Conservation (phyloP, 2,329 filamentous ascomycete genomes). For the Monilinia aucupariae region DNA sequence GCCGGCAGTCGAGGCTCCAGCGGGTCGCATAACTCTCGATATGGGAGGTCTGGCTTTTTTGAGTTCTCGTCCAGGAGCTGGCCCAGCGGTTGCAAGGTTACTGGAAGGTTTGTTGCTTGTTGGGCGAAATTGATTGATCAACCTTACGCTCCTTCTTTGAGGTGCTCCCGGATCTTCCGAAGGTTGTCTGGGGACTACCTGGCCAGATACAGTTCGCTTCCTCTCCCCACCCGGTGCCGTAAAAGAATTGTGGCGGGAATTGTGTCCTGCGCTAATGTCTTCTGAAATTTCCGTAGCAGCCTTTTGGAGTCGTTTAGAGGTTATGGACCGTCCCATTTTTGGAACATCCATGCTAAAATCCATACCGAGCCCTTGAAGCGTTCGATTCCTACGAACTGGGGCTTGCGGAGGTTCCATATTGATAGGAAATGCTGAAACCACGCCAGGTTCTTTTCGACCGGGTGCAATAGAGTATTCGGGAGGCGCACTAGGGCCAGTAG, state of each 20-base stretch:
- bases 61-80: slow-evolving; percentile 63
- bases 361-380: slow-evolving; percentile 34
- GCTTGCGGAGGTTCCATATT: slow-evolving; percentile 43
- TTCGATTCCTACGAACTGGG: slow-evolving; percentile 38
- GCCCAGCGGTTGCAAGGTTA: slow-evolving; percentile 52
- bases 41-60: slow-evolving; percentile 77
- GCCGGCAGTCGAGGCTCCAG: slow-evolving; percentile 67
- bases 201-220: slow-evolving; percentile 90
- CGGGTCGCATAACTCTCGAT: slow-evolving; percentile 59
- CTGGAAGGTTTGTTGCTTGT: slow-evolving; percentile 40
- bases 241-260: slow-evolving; percentile 24
- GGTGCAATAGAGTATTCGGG: slow-evolving; percentile 35
- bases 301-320: slow-evolving; percentile 33
- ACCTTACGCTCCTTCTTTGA: slow-evolving; percentile 65
- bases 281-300: slow-evolving; percentile 29
- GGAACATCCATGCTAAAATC: slow-evolving; percentile 35
- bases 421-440: slow-evolving; percentile 30
- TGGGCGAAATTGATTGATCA: slow-evolving; percentile 66
- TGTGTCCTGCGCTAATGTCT: slow-evolving; percentile 24
- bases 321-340: slow-evolving; percentile 35
- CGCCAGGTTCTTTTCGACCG: slow-evolving; percentile 30
- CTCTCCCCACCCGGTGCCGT: slow-evolving; percentile 50
- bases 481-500: slow-evolving; percentile 44
- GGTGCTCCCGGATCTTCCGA: slow-evolving; percentile 59
- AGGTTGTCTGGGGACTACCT: slow-evolving; percentile 50